Base-by-base conservation (phyloP, 139 green algal genomes). In the Yamagishiella unicocca region DNA sequence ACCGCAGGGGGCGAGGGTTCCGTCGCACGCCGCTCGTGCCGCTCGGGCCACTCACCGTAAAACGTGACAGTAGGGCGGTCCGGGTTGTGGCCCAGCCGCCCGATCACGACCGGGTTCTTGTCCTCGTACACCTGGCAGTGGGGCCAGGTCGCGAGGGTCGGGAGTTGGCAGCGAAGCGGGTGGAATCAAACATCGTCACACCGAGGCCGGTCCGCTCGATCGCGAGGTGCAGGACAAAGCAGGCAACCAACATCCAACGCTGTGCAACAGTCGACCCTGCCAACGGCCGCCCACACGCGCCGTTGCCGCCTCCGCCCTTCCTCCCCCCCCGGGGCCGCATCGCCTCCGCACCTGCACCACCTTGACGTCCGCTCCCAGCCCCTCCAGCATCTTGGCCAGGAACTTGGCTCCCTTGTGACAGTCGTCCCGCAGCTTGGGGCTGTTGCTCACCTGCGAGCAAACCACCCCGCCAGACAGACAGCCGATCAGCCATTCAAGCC, bases 391-490 rank as follows among this genome's bases (percentile, higher is more conserved):
- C 43, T 93, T 90, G 35, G 94, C 91, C 70, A 99, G 84, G 90
- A 96, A 99, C 91, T 98, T 98, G 82, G 97, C 97, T 19, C 94
- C 97, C 25, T 89, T 87, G 84, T 97, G 97, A 90, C 97, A 98
- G 74, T 98, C 96, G 55, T 98, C 96, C 22, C 86, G 91, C 33
- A 94, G 70, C 10, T 66, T 73, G 1, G 90, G 90, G 85, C 95
- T 93, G 46, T 76, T 82, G 76, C 87, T 94, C 14, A 98, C 93
- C 81, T 98, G 74, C 8, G 24, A n/a, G n/a, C n/a, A n/a, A n/a
- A n/a, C n/a, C n/a, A n/a, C n/a, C n/a, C n/a, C n/a, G n/a, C n/a
- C n/a, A n/a, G n/a, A n/a, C n/a, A n/a, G n/a, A n/a, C n/a, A n/a
- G n/a, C n/a, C n/a, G n/a, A n/a, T n/a, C n/a, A n/a, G n/a, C n/a